phyloP scores from a whole-genome alignment of 1,139 yeast genomes.

The Diutina scorzettiae region DNA sequence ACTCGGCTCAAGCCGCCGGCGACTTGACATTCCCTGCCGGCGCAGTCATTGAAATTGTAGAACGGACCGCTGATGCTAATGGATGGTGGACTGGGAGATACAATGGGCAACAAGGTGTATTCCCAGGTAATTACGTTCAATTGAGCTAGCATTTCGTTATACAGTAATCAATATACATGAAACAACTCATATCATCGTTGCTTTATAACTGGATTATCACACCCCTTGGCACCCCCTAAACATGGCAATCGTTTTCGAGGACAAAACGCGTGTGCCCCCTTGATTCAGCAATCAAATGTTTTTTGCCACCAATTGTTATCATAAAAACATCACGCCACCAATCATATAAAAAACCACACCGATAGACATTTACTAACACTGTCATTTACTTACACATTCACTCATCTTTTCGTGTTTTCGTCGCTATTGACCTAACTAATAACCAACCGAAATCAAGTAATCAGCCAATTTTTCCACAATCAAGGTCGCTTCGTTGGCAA shows the following conservation, averaged over 20 bases:
- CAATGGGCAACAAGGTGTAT: conserved; percentile 80
- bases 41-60: conserved; percentile 69
- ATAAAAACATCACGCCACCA: too few relatives aligned
- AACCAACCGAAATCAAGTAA: conserved; percentile 78
- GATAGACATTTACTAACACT: too few relatives aligned
- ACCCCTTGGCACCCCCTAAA: too few relatives aligned
- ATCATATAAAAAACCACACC: too few relatives aligned
- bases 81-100: conserved; percentile 98
- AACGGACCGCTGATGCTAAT: conserved; percentile 59
- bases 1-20: conserved; percentile 79
- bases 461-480: conserved; percentile 94
- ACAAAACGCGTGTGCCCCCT: too few relatives aligned
- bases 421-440: conserved; percentile 23
- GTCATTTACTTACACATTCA: too few relatives aligned
- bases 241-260: too few relatives aligned
- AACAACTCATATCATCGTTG: background rate
- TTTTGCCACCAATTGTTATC: background rate
- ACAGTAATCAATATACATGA: background rate
- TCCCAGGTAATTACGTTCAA: conserved; percentile 94
- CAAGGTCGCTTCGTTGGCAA: conserved; percentile 90
- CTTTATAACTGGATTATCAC: too few relatives aligned
- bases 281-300: background rate
- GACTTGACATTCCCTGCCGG: conserved; percentile 85
- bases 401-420: too few relatives aligned
- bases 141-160: background rate